Base-by-base conservation (phyloP, 2,329 filamentous ascomycete genomes). In the Trichophyton simii region DNA sequence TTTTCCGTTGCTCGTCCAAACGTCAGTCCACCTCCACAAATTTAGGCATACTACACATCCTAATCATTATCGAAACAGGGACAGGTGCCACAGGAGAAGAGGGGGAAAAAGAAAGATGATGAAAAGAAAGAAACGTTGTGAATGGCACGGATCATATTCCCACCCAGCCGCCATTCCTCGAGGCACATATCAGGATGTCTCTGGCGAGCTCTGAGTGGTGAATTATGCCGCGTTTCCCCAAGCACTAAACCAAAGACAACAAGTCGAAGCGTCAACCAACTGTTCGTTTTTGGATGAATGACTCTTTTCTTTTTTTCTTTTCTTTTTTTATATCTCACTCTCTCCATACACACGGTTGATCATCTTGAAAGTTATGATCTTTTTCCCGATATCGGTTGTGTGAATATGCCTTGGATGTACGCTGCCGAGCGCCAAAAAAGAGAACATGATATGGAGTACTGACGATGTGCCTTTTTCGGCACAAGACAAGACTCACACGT, bases 111-210 rank as follows among this genome's bases (percentile, higher is more conserved):
- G 20, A 11, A 48, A 48, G 20, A 20, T 20, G 20, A 48, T 20
- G 20, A 48, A 25, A 48, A 5, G 44, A 48, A 20, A 22, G 8
- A 20, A 48, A 25, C 8, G 20, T 20, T 18, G 20, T 48, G 44
- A 50, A 50, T 50, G 46, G 46, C 46, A 50, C 46, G 46, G 46
- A 50, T 50, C 46, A 50, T 50, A 50, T 50, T 50, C 25, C 46
- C 44, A 20, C 20, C 46, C 46, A 7, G 20, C 46, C 46, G 46
- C 46, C 46, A 50, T 50, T 11, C 46, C 25, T 44, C 20, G 46
- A 50, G 46, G 13, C 20, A 9, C 20, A 44, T 44, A 44, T 44
- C 41, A 44, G n/a, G 15, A 44, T 18, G 41, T 7, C 41, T 44
- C 13, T 18, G 18, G 44, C 25, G 46, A 38, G 9, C 11, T 3